These are phyloP conservation scores for Blastobotrys terrestris DNA, from an alignment of 805 yeast species.

Conservation along the genomic window DNA sequence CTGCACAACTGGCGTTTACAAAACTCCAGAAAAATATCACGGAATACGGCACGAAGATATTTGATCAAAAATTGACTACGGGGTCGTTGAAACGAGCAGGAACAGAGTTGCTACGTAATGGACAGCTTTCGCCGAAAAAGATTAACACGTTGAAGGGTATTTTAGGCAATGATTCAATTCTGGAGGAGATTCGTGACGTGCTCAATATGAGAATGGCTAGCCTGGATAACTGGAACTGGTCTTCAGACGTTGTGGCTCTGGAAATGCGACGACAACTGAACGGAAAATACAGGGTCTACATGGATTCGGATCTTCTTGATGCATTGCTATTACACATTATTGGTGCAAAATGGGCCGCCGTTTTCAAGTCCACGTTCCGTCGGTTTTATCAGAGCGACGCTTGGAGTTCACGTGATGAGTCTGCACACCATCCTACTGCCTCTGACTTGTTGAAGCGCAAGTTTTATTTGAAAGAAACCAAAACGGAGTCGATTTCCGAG, in stretches of 20 bases:
- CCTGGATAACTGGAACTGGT: constrained; percentile 1
- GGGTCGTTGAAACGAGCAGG: neutral
- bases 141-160: neutral
- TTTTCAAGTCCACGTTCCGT: neutral
- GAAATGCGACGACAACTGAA: neutral
- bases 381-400: neutral
- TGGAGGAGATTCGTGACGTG: neutral
- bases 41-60: neutral
- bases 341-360: neutral
- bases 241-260: neutral
- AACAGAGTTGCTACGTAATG: neutral
- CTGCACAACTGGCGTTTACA: neutral
- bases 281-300: constrained; percentile 1
- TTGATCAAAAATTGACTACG: neutral
- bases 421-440: neutral
- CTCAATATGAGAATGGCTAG: neutral
- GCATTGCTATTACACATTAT: neutral
- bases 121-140: neutral
- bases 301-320: constrained; percentile 4
- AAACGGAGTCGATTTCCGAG: neutral
- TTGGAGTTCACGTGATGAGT: neutral
- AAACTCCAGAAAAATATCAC: neutral
- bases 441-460: neutral
- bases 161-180: neutral
- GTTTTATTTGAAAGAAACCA: neutral